Evolutionary conservation across 1,139 yeast genomes (phyloP).

Genomic region (Groenewaldozyma sp.): DNA sequence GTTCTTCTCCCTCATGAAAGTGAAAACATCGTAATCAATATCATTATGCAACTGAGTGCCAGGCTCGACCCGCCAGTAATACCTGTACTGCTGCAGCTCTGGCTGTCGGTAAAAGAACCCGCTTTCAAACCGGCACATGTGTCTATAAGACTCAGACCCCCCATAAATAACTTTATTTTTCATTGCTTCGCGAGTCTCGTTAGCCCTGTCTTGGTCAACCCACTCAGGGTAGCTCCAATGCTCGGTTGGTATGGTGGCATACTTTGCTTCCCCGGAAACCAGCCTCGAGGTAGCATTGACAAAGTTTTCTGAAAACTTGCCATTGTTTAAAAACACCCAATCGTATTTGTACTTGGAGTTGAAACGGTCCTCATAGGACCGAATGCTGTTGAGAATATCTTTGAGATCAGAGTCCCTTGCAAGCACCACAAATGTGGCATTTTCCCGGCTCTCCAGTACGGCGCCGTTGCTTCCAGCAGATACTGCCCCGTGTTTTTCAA

Average conservation of each 20-base stretch:
- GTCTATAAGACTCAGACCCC: constrained; percentile 57
- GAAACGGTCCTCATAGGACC: constrained; percentile 60
- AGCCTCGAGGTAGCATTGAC: constrained; percentile 34
- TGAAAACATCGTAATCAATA: constrained; percentile 72
- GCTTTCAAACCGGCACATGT: constrained; percentile 88
- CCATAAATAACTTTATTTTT: constrained; percentile 49
- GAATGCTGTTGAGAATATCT: constrained; percentile 47
- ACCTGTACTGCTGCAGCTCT: constrained; percentile 61
- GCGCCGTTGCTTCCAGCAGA: too few species aligned
- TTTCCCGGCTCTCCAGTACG: too few species aligned
- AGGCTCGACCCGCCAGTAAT: constrained; percentile 95
- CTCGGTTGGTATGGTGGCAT: constrained; percentile 53
- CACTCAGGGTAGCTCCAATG: constrained; percentile 69
- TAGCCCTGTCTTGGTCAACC: constrained; percentile 53
- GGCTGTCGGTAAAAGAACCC: constrained; percentile 84
- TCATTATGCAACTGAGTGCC: constrained; percentile 72
- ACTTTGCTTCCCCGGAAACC: constrained; percentile 53
- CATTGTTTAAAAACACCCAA: constrained; percentile 74
- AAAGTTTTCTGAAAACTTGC: constrained; percentile 44
- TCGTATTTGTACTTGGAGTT: constrained; percentile 60
- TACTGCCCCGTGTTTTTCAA: too few species aligned
- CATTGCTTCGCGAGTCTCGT: constrained; percentile 41
- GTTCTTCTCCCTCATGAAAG: constrained; percentile 65
- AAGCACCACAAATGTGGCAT: constrained; percentile 52
- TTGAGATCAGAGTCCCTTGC: constrained; percentile 60